Conservation (phyloP, 495 filamentous ascomycete species). For the Talaromyces trachyspermus region DNA sequence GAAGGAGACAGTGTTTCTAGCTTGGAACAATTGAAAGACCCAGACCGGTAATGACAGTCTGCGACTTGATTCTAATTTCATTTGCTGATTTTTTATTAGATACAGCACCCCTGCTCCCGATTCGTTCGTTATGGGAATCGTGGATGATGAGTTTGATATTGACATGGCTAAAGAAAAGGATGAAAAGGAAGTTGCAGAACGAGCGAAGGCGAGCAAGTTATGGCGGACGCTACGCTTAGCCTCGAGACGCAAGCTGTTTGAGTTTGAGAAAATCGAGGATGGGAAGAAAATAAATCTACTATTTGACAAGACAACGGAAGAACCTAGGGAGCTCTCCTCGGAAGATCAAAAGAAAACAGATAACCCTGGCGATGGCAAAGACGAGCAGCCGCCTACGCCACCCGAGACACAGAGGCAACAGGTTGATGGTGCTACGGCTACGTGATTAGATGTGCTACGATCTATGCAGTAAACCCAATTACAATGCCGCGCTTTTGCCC, state of each 20-base stretch:
- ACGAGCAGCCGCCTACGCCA: not conserved
- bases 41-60: conserved; percentile 44
- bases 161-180: conserved; percentile 68
- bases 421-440: not conserved
- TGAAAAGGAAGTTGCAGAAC: conserved; percentile 56
- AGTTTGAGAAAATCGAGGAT: conserved; percentile 82
- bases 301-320: conserved; percentile 33
- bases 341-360: conserved; percentile 10
- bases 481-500: not conserved
- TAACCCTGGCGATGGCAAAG: conserved; percentile 3
- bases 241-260: conserved; percentile 57
- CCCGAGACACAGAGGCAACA: not conserved
- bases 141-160: conserved; percentile 69
- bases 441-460: not conserved
- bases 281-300: conserved; percentile 56
- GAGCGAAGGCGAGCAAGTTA: conserved; percentile 72
- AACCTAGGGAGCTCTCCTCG: conserved; percentile 9
- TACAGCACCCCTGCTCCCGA: conserved; percentile 47
- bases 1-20: conserved; percentile 48
- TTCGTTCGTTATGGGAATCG: conserved; percentile 53
- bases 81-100: conserved; percentile 16
- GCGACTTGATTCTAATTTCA: not conserved
- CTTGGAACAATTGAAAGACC: conserved; percentile 51
- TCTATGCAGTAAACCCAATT: not conserved
- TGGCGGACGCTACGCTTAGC: conserved; percentile 84